Conservation (phyloP, 441 rosid species). For the Euphorbia schlechtendalii region DNA sequence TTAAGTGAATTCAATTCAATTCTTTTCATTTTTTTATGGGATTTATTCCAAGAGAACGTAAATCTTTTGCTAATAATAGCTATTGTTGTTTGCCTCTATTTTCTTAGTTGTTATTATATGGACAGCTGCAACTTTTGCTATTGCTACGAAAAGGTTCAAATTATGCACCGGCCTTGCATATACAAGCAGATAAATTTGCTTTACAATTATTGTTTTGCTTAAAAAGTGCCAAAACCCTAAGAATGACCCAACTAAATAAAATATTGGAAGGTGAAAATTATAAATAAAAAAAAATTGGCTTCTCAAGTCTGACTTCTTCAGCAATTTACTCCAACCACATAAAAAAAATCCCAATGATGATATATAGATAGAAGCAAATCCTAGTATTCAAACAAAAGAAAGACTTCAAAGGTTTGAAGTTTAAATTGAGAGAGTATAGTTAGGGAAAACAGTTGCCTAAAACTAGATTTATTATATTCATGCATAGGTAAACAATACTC, state of each 20-base stretch:
- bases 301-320: slow-evolving; percentile 21
- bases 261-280: background rate
- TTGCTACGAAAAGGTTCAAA: background rate
- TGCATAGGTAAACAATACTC: no score
- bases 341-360: slow-evolving; percentile 2
- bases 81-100: background rate
- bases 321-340: slow-evolving; percentile 6
- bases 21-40: no score
- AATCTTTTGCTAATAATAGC: background rate
- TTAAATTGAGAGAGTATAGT: slow-evolving; percentile 1
- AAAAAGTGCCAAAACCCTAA: background rate
- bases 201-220: background rate
- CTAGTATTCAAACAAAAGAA: slow-evolving; percentile 13
- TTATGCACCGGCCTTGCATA: slow-evolving; percentile 5
- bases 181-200: background rate
- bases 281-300: background rate
- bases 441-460: slow-evolving; percentile 23
- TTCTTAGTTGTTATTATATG: background rate
- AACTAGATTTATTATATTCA: slow-evolving; percentile 3
- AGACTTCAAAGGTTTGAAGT: slow-evolving; percentile 1
- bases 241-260: background rate
- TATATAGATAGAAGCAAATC: slow-evolving; percentile 2
- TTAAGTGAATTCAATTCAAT: no score
- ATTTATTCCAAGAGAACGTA: background rate
- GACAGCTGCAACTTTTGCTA: background rate